Evolutionary conservation across 202 grass and related monocot genomes (phyloP).

Genomic region (Brachypodium distachyon): DNA sequence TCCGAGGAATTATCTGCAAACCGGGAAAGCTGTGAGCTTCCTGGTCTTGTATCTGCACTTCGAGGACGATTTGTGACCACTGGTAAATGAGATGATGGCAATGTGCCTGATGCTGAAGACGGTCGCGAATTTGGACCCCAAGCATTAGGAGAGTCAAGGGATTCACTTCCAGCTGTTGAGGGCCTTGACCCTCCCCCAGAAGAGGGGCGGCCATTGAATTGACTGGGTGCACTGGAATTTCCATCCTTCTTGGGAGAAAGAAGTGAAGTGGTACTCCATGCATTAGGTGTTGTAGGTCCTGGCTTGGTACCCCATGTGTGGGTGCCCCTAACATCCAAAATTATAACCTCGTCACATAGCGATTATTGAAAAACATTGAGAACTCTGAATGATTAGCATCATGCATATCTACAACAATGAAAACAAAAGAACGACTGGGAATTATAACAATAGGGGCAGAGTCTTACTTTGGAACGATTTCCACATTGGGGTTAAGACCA

Average conservation of each 20-base stretch:
- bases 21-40: conserved; percentile 91
- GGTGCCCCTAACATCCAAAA: conserved; percentile 60
- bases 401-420: neutral
- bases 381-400: neutral
- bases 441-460: neutral
- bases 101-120: conserved; percentile 71
- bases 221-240: conserved; percentile 45
- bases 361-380: conserved; percentile 11
- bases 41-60: conserved; percentile 97
- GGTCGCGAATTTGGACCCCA: conserved; percentile 88
- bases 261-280: conserved; percentile 70
- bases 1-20: conserved; percentile 75
- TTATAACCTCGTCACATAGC: neutral
- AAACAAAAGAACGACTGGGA: conserved; percentile 6
- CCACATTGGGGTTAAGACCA: conserved; percentile 83
- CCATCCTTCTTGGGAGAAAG: conserved; percentile 75
- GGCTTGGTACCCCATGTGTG: conserved; percentile 79
- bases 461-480: conserved; percentile 98
- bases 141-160: conserved; percentile 49
- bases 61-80: conserved; percentile 55
- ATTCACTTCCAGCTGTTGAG: conserved; percentile 93
- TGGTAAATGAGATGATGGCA: conserved; percentile 49
- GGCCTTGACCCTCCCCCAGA: conserved; percentile 79
- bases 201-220: conserved; percentile 60
- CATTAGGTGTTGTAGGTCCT: conserved; percentile 58